These are phyloP conservation scores for Stenogyne calaminthoides DNA, from an alignment of 305 asterid genomes.

Conservation along the genomic window DNA sequence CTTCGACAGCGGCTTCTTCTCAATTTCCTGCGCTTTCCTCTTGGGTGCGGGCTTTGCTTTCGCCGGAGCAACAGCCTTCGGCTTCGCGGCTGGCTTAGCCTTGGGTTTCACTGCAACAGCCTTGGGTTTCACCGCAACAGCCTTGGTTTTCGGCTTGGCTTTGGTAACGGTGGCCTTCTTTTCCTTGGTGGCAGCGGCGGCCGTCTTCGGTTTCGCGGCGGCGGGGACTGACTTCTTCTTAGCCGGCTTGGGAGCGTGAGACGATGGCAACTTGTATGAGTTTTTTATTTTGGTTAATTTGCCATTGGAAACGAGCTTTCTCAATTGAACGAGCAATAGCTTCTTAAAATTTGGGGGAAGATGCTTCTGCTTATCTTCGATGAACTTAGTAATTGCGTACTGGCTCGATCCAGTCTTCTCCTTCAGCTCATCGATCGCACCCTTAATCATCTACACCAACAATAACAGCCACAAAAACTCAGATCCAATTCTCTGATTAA, in stretches of 20 bases:
- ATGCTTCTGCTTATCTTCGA: slow-evolving; percentile 73
- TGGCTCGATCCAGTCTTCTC: slow-evolving; percentile 89
- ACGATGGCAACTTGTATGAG: slow-evolving; percentile 70
- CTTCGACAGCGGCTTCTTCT: slow-evolving; percentile 51
- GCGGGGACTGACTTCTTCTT: slow-evolving; percentile 30
- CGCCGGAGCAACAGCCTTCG: slow-evolving; percentile 33
- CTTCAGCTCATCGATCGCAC: slow-evolving; percentile 67
- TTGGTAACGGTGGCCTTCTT: slow-evolving; percentile 21
- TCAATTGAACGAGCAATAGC: slow-evolving; percentile 73
- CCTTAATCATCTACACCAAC: slow-evolving; percentile 66
- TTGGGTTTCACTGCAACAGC: slow-evolving; percentile 30
- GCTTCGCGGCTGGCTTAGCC: slow-evolving; percentile 35
- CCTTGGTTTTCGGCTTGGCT: slow-evolving; percentile 40
- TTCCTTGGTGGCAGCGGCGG: slow-evolving; percentile 25
- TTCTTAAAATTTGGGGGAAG: slow-evolving; percentile 74
- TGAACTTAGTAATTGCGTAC: slow-evolving; percentile 70
- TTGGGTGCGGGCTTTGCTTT: slow-evolving; percentile 45
- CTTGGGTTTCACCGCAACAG: no score
- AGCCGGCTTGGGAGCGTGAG: slow-evolving; percentile 41
- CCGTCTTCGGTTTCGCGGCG: slow-evolving; percentile 42
- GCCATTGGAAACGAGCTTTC: slow-evolving; percentile 61
- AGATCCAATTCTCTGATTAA: slow-evolving; percentile 22
- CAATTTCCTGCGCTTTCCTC: slow-evolving; percentile 46
- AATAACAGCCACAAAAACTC: not conserved
- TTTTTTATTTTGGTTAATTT: slow-evolving; percentile 72